Percentiles rank a stretch among this genome's conserved stretches.
Evolutionary conservation across 2,329 filamentous ascomycete species (phyloP).

Genomic region (Reticulascus tulasneorum): DNA sequence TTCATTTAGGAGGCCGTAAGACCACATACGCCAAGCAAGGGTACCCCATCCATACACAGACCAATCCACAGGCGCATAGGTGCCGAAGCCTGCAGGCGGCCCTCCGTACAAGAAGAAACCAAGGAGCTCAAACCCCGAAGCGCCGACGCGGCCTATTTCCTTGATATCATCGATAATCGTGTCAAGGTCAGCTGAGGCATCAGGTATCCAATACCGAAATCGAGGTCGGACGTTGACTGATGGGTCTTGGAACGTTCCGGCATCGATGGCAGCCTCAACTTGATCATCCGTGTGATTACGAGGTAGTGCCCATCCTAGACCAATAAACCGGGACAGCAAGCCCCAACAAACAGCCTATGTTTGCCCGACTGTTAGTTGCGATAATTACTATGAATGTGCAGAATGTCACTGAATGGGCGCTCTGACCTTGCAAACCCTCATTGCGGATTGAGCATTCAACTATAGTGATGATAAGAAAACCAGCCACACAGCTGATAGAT

Average conservation of each 20-base stretch:
- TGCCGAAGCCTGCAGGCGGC: conserved; percentile 1
- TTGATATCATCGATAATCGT: conserved; percentile 16
- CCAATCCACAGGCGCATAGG: conserved; percentile 22
- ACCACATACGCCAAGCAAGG: no score
- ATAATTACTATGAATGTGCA: no score
- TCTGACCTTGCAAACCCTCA: no score
- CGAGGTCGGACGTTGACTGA: conserved; percentile 12
- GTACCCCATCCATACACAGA: conserved; percentile 36
- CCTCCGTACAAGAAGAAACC: conserved; percentile 22
- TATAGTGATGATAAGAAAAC: no score
- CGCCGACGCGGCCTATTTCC: conserved; percentile 12
- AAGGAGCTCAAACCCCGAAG: conserved; percentile 21
- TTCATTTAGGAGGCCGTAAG: no score
- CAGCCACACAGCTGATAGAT: no score
- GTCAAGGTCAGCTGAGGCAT: conserved; percentile 16
- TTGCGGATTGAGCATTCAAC: no score
- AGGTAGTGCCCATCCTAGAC: conserved; percentile 11
- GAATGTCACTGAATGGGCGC: no score
- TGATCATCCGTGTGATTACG: conserved; percentile 2
- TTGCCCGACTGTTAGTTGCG: no score
- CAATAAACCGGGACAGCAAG: no score
- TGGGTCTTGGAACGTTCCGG: conserved; percentile 7
- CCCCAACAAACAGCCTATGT: no score
- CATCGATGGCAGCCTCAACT: conserved; percentile 1
- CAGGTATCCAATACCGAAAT: conserved; percentile 23